These are phyloP conservation scores for Venturia asperata DNA, from an alignment of 2,329 filamentous ascomycete species.

Conservation along the genomic window DNA sequence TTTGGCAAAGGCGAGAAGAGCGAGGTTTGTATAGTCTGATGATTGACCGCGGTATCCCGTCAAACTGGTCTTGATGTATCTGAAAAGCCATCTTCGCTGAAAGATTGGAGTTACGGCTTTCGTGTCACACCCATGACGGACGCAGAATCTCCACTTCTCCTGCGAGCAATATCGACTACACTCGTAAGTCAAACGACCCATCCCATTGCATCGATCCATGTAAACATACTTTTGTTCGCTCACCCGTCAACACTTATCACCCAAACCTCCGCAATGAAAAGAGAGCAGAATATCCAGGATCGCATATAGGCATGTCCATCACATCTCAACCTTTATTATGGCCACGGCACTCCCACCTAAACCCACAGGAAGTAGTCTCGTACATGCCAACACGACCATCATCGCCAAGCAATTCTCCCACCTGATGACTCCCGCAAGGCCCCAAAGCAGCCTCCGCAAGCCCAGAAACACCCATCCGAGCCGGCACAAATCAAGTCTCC, in stretches of 20 bases:
- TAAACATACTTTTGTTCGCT: background rate
- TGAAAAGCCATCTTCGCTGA: too few species aligned
- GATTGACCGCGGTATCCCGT: too few species aligned
- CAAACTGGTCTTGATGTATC: too few species aligned
- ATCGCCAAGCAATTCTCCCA: background rate
- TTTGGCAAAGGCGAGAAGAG: background rate
- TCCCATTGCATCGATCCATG: background rate
- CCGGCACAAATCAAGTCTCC: background rate
- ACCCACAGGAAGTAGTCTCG: background rate
- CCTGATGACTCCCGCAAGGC: background rate
- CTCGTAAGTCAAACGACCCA: too few species aligned
- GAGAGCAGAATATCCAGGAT: background rate
- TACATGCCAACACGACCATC: slow-evolving; percentile 2
- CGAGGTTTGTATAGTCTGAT: background rate
- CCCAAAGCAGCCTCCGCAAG: slow-evolving; percentile 7
- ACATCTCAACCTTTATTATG: background rate
- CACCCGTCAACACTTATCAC: background rate
- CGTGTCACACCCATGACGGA: too few species aligned
- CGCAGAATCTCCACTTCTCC: too few species aligned
- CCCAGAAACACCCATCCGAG: slow-evolving; percentile 6
- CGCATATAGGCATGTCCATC: background rate
- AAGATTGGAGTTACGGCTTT: too few species aligned
- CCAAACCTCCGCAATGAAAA: background rate
- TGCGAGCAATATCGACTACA: too few species aligned
- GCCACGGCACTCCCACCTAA: background rate